Percentiles rank a stretch among this genome's conserved stretches.
Conservation (phyloP, 2,329 filamentous ascomycete species). For the Botrytis sinoallii region DNA sequence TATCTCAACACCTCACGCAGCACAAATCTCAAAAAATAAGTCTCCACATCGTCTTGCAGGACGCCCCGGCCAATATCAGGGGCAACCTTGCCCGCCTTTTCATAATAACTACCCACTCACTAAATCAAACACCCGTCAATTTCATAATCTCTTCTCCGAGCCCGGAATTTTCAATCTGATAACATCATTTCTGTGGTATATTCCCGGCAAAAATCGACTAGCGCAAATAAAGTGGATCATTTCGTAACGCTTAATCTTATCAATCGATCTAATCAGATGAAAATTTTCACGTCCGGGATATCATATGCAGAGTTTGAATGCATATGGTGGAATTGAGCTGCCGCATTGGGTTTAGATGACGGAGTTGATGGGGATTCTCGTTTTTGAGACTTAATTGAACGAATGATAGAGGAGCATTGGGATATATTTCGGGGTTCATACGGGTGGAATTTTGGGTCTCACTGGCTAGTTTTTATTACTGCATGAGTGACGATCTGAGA, state of each 20-base stretch:
- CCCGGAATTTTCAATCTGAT: conserved; percentile 9
- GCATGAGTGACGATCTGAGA: neutral
- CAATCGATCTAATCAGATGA: conserved; percentile 21
- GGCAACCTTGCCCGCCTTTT: neutral
- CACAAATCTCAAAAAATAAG: neutral
- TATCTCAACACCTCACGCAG: neutral
- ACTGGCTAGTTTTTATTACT: neutral
- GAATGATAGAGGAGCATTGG: neutral
- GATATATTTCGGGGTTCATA: neutral
- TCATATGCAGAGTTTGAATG: neutral
- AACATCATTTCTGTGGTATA: neutral
- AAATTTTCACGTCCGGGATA: conserved; percentile 4
- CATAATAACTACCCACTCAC: neutral
- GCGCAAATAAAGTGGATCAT: neutral
- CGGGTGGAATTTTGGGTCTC: neutral
- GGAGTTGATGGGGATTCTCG: neutral
- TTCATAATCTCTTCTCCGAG: neutral
- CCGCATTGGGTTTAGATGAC: neutral
- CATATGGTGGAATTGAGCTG: neutral
- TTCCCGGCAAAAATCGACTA: neutral
- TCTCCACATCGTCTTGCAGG: neutral
- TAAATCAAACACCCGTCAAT: conserved; percentile 11
- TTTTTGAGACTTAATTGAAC: neutral
- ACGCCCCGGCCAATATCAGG: neutral
- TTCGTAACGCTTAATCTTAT: conserved; percentile 17